Conservation (phyloP, 768 basidiomycete species). For the Tylopilus plumbeoviolaceoides region DNA sequence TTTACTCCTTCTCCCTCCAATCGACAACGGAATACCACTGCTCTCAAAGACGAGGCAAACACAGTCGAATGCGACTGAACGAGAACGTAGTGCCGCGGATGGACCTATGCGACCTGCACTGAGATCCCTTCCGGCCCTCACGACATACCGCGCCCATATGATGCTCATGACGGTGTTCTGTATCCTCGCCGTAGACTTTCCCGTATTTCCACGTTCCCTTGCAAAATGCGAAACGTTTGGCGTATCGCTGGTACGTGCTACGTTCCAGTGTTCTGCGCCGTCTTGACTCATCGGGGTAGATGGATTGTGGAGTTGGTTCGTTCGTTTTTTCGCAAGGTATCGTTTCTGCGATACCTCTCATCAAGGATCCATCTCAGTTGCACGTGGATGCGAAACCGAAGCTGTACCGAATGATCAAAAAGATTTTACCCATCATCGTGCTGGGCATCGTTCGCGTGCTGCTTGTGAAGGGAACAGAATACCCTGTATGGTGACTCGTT, state of each 20-base stretch:
- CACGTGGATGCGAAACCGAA: constrained; percentile 48
- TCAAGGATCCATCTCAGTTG: constrained; percentile 59
- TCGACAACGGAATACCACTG: constrained; percentile 45
- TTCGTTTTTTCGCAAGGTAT: constrained; percentile 97
- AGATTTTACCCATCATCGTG: constrained; percentile 60
- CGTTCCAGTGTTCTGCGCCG: background rate
- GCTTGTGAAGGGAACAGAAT: constrained; percentile 89
- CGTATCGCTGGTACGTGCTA: constrained; percentile 73
- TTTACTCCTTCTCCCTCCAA: constrained; percentile 41
- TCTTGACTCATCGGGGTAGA: constrained; percentile 45
- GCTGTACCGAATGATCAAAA: constrained; percentile 46
- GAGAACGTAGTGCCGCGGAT: background rate
- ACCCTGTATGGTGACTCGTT: constrained; percentile 64
- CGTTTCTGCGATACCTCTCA: constrained; percentile 78
- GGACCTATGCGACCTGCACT: constrained; percentile 6
- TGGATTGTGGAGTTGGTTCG: constrained; percentile 97
- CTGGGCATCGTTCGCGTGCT: constrained; percentile 77
- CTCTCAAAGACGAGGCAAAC: constrained; percentile 38
- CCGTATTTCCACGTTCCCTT: constrained; percentile 79
- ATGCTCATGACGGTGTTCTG: constrained; percentile 87
- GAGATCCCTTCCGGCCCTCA: constrained; percentile 67
- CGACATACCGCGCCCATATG: constrained; percentile 91
- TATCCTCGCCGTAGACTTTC: constrained; percentile 96
- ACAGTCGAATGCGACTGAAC: background rate
- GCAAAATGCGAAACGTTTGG: constrained; percentile 96